phyloP scores from a whole-genome alignment of 1,284 basidiomycete genomes.

The Austroboletus niveus region DNA sequence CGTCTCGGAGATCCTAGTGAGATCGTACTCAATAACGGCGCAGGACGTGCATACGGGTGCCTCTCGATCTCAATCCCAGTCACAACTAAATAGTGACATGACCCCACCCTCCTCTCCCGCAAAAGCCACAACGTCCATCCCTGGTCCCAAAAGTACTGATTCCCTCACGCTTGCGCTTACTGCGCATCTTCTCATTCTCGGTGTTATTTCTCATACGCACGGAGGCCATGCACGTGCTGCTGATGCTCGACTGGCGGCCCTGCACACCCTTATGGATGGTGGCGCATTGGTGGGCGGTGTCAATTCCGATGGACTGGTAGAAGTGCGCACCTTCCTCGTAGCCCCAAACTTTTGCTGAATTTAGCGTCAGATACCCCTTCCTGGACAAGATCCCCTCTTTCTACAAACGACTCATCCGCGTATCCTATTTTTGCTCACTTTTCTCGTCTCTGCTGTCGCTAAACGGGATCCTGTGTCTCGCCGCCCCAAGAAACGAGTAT shows the following conservation, averaged over 20 bases:
- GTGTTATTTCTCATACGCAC: constrained; percentile 59
- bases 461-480: constrained; percentile 71
- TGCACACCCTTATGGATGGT: constrained; percentile 63
- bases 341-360: constrained; percentile 4
- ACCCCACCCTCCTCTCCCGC: constrained; percentile 1
- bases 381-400: constrained; percentile 42
- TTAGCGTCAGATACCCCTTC: constrained; percentile 33
- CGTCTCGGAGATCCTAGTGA: constrained; percentile 13
- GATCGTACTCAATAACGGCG: constrained; percentile 31
- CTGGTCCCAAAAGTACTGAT: constrained; percentile 23
- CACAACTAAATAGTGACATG: constrained; percentile 14
- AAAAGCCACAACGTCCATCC: constrained; percentile 1
- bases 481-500: constrained; percentile 67
- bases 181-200: constrained; percentile 54
- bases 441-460: constrained; percentile 60
- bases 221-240: constrained; percentile 45
- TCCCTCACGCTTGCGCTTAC: constrained; percentile 45
- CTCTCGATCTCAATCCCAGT: constrained; percentile 30
- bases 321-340: constrained; percentile 36
- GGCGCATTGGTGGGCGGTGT: constrained; percentile 44
- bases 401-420: constrained; percentile 67
- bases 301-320: constrained; percentile 48
- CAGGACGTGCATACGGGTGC: constrained; percentile 27
- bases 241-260: constrained; percentile 46
- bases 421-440: constrained; percentile 58